Conservation (phyloP, 2,329 filamentous ascomycete species). For the Tetracladium maxilliforme region DNA sequence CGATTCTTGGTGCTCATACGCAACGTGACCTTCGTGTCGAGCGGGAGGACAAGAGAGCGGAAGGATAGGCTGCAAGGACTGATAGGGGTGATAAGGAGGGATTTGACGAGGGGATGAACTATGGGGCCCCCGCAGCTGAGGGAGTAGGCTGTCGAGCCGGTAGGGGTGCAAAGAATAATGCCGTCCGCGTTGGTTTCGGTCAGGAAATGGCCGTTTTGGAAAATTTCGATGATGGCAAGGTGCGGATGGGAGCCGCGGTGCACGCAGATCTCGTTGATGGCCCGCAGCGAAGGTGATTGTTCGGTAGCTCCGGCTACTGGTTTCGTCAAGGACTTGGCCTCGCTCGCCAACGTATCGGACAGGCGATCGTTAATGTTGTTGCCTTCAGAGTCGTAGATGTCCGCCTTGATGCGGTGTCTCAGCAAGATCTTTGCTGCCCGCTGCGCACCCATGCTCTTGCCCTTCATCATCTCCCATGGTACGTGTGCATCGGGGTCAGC, state of each 20-base stretch:
- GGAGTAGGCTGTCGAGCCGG: constrained; percentile 89
- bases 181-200: constrained; percentile 93
- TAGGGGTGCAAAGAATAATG: constrained; percentile 86
- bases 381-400: constrained; percentile 61
- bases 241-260: constrained; percentile 85
- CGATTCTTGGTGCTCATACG: constrained; percentile 70
- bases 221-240: constrained; percentile 82
- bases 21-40: constrained; percentile 71
- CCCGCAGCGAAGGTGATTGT: no score
- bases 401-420: constrained; percentile 74
- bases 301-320: no score
- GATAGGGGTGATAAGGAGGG: constrained; percentile 82
- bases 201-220: constrained; percentile 74
- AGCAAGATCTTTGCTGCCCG: constrained; percentile 71
- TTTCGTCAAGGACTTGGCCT: constrained; percentile 25
- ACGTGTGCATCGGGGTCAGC: constrained; percentile 7
- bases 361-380: constrained; percentile 36
- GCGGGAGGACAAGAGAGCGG: constrained; percentile 75
- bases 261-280: constrained; percentile 90
- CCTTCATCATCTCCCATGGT: constrained; percentile 60
- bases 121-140: constrained; percentile 88
- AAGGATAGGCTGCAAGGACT: constrained; percentile 88
- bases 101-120: constrained; percentile 82
- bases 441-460: constrained; percentile 65
- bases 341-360: constrained; percentile 14